These are phyloP conservation scores for Rhodotorula sp. DNA, from an alignment of 1,284 basidiomycete genomes.

Conservation along the genomic window DNA sequence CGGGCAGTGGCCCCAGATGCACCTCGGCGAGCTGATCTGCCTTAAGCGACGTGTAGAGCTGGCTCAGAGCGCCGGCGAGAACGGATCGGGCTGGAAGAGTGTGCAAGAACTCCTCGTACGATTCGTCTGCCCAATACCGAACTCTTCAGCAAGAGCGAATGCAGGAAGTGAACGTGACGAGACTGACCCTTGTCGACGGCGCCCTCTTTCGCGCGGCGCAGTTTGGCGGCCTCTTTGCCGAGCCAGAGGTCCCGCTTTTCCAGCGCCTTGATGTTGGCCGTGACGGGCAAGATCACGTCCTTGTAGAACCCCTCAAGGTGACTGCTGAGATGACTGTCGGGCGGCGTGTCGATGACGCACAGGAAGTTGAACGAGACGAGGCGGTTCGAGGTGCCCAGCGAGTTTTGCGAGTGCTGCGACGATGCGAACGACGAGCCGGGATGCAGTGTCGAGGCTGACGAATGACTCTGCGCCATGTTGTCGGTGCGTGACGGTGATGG, in stretches of 20 bases:
- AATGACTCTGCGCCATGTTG: conserved; percentile 18
- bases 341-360: conserved; percentile 75
- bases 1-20: conserved; percentile 25
- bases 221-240: conserved; percentile 66
- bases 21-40: conserved; percentile 31
- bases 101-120: conserved; percentile 20
- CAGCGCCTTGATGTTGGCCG: conserved; percentile 69
- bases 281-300: conserved; percentile 74
- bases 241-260: conserved; percentile 78
- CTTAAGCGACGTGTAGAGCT: conserved; percentile 35
- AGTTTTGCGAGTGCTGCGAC: conserved; percentile 37
- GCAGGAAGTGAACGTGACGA: not conserved
- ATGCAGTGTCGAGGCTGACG: conserved; percentile 33
- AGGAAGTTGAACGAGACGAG: conserved; percentile 84
- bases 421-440: conserved; percentile 33
- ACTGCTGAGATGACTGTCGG: conserved; percentile 63
- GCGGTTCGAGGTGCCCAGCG: conserved; percentile 48
- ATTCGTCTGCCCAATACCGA: not conserved
- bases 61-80: conserved; percentile 35
- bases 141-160: not conserved
- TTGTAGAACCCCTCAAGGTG: conserved; percentile 83
- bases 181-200: conserved; percentile 35
- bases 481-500: conserved; percentile 4
- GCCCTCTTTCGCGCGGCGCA: conserved; percentile 69
- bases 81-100: conserved; percentile 26